A percentile compares a stretch with the other conserved stretches of the same genome.
Conservation (phyloP, 148 eudicot genomes). For the Euryodendron excelsum region DNA sequence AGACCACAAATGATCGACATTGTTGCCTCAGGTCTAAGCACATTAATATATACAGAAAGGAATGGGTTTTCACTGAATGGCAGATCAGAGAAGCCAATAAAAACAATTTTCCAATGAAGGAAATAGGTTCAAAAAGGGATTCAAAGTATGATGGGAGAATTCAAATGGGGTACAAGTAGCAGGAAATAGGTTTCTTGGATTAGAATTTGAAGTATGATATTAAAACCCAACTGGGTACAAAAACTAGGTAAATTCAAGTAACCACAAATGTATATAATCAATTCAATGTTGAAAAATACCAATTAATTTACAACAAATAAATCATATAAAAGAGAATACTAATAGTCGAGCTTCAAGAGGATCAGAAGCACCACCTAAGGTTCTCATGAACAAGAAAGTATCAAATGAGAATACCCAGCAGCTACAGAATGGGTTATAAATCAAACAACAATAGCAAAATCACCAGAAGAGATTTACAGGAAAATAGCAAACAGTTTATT, state of each 20-base stretch:
- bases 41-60: conserved; percentile 20
- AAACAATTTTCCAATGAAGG: not conserved
- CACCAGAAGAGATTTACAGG: not conserved
- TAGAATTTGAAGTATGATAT: not conserved
- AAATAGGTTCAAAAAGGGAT: not conserved
- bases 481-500: not conserved
- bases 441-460: conserved; percentile 2
- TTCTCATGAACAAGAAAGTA: not conserved
- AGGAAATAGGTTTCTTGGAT: not conserved
- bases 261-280: not conserved
- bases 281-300: not conserved
- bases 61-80: conserved; percentile 4
- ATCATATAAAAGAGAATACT: not conserved
- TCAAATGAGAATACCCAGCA: conserved; percentile 2
- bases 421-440: not conserved
- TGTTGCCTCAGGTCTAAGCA: conserved; percentile 24
- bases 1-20: conserved; percentile 82
- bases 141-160: not conserved
- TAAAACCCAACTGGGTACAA: not conserved
- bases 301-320: not conserved
- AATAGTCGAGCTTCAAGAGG: not conserved
- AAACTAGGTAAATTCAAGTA: not conserved
- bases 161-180: not conserved
- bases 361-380: not conserved
- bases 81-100: not conserved